Percentiles rank a stretch among this genome's conserved stretches.
These are phyloP conservation scores for Tulasnella sp. DNA, from an alignment of 768 basidiomycete species.

Conservation along the genomic window DNA sequence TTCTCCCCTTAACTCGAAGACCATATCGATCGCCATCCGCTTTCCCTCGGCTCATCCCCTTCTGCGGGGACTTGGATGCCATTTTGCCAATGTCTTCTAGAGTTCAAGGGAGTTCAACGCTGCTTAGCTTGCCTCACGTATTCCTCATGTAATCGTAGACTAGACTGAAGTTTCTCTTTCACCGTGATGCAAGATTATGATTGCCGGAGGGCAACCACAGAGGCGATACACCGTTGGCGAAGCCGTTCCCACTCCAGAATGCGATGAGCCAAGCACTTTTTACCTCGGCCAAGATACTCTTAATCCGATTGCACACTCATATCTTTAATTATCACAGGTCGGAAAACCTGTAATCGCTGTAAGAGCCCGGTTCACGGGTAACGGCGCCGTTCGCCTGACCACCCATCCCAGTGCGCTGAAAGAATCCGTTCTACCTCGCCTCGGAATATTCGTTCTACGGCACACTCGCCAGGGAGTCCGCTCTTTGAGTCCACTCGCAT, in stretches of 20 bases:
- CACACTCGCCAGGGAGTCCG: too few species aligned
- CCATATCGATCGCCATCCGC: background rate
- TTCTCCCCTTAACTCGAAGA: background rate
- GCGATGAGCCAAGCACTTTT: background rate
- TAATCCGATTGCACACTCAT: background rate
- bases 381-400: too few species aligned
- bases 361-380: too few species aligned
- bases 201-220: background rate
- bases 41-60: background rate
- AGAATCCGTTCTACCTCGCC: too few species aligned
- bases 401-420: too few species aligned
- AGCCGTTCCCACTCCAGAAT: background rate
- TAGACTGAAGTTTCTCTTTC: too few species aligned
- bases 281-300: background rate
- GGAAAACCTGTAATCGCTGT: background rate
- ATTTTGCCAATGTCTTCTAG: background rate
- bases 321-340: background rate
- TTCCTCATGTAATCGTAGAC: background rate
- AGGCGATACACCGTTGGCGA: too few species aligned
- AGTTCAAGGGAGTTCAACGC: background rate
- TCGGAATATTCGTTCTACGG: too few species aligned
- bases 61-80: background rate
- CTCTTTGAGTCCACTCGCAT: too few species aligned
- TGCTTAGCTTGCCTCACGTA: background rate
- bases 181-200: background rate